Conservation (phyloP, 2,329 filamentous ascomycete genomes). For the Camillea tinctor region DNA sequence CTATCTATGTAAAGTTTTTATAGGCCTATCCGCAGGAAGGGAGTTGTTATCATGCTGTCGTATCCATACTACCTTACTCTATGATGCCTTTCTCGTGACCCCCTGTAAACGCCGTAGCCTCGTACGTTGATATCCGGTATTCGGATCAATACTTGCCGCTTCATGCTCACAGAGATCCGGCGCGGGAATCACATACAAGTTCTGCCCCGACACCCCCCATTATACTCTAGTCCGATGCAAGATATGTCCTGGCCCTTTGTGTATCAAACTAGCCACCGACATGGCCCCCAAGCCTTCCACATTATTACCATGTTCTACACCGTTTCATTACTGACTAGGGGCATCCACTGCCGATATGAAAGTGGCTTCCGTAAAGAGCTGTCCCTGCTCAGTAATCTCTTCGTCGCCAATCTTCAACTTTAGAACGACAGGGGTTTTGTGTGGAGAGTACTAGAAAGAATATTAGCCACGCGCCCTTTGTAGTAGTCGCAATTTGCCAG, state of each 20-base stretch:
- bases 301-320: not conserved
- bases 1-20: not conserved
- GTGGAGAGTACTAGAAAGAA: constrained; percentile 64
- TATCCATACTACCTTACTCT: not conserved
- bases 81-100: not conserved
- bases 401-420: constrained; percentile 84
- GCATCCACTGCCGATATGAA: constrained; percentile 69
- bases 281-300: too few species aligned
- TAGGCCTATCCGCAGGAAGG: not conserved
- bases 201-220: not conserved
- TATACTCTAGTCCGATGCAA: not conserved
- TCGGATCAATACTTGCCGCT: not conserved
- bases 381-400: constrained; percentile 74
- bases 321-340: not conserved
- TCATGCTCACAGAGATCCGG: not conserved
- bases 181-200: not conserved
- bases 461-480: constrained; percentile 20
- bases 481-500: not conserved
- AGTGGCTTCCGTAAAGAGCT: constrained; percentile 85
- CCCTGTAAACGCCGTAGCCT: not conserved
- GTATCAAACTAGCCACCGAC: not conserved
- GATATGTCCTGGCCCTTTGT: not conserved
- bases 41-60: not conserved
- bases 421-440: constrained; percentile 62
- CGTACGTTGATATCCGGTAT: not conserved